Base-by-base conservation (phyloP, 2,329 filamentous ascomycete species). In the Amesomyces nigricolor region DNA sequence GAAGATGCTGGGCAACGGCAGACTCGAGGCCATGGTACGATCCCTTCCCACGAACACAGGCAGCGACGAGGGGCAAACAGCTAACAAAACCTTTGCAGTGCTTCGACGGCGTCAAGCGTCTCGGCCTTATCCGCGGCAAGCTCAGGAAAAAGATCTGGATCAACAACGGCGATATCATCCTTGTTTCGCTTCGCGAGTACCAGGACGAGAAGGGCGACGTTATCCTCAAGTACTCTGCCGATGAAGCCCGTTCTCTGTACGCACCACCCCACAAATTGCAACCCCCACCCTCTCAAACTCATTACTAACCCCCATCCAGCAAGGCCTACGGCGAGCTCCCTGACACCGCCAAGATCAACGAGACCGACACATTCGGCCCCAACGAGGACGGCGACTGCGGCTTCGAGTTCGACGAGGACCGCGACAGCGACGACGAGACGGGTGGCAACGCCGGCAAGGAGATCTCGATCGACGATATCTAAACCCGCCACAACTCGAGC, bases 91-190 rank as follows among this genome's bases (percentile, higher is more conserved):
- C 6, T 35, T 13, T n/a, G n/a, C 70, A 91, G 65, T 97, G 92
- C 79, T 99, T 99, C 74, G 94, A 97, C 72, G 92, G 92, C 70
- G 85, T 87, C 64, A 91, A 91, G 73, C 86, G 90, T 58, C 82
- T 74, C 40, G 89, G 86, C 61, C 71, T 72, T 59, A 74, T 73
- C 60, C 90, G 92, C 62, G 92, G 92, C 77, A 97, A 99, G 78
- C 88, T 99, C 68, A 86, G 94, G 69, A 99, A 99, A 83, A 99
- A 99, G 83, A 94, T 97, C 74, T 96, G 91, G 91, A 96, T 96
- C 82, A 96, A 96, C 81, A 91, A 96, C 78, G 91, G 91, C 96
- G 91, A 96, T 72, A 95, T 96, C 73, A 94, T 94, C 70, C 84
- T 89, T 14, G 77, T 89, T 59, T 89, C 85, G 11, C 82, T 91